phyloP scores from a whole-genome alignment of 306 rosid species.

The Trifolium pratense region DNA sequence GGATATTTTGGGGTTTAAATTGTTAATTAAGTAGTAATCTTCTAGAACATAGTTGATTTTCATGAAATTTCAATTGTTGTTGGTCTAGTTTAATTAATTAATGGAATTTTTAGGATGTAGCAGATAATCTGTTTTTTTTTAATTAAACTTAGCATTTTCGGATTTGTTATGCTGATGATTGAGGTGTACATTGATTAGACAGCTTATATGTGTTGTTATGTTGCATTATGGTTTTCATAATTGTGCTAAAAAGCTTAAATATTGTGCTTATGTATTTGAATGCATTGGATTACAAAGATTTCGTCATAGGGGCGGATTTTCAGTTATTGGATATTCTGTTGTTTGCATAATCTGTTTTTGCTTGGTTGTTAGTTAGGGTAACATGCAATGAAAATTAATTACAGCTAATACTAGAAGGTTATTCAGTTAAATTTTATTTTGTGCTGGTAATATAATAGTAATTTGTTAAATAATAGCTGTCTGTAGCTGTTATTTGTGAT shows the following conservation, averaged over 20 bases:
- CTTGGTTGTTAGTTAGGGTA: neutral
- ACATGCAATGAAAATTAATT: neutral
- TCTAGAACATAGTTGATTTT: conserved; percentile 1
- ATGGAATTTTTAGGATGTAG: neutral
- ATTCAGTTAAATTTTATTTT: neutral
- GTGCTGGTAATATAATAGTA: neutral
- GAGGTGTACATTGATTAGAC: neutral
- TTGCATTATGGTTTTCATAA: conserved; percentile 11
- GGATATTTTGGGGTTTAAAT: neutral
- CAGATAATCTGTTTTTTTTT: neutral
- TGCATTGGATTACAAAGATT: neutral
- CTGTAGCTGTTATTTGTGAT: conserved; percentile 10
- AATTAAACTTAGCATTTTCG: neutral
- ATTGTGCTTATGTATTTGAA: neutral
- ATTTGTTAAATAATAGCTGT: conserved; percentile 19
- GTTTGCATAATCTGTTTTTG: neutral
- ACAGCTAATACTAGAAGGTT: conserved; percentile 5
- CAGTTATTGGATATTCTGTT: neutral
- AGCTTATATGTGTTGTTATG: conserved; percentile 14
- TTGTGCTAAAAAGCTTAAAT: neutral
- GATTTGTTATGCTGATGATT: conserved; percentile 11
- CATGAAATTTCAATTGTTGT: neutral
- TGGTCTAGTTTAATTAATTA: neutral
- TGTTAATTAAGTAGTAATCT: neutral
- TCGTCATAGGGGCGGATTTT: neutral